Percentiles rank a stretch among this genome's conserved stretches.
Evolutionary conservation across 192 early-diverging fungal species (phyloP).

Genomic region (Tieghemiomyces parasiticus): DNA sequence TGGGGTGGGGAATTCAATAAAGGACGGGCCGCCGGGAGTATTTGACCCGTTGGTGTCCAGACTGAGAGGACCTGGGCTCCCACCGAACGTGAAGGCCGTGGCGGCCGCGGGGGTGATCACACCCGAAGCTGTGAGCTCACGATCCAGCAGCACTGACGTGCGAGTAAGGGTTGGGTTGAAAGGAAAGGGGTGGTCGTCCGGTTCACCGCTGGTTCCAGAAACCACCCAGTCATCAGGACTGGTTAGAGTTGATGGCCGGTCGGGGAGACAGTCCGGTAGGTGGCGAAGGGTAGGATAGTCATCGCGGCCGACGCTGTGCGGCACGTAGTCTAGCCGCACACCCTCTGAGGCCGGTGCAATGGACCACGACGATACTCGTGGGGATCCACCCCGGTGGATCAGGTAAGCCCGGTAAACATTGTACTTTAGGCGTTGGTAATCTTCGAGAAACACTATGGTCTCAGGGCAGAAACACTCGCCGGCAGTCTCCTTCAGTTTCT

Average conservation of each 20-base stretch:
- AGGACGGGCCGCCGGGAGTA: slow-evolving; percentile 1
- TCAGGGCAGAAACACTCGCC: slow-evolving; percentile 8
- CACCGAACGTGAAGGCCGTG: no score
- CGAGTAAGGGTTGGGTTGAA: neutral
- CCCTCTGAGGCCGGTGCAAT: neutral
- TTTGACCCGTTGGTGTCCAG: no score
- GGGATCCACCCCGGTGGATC: neutral
- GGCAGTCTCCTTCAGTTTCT: neutral
- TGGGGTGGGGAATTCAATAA: slow-evolving; percentile 10
- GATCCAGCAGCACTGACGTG: neutral
- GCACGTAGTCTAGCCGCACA: neutral
- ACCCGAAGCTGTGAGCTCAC: neutral
- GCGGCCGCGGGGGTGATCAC: neutral
- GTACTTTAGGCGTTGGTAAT: slow-evolving; percentile 10
- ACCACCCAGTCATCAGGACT: neutral
- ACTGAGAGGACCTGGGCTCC: no score
- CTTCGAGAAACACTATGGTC: slow-evolving; percentile 7
- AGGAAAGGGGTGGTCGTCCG: no score
- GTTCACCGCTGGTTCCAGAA: no score
- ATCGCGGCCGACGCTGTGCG: neutral
- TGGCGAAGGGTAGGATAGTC: no score
- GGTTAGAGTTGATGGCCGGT: neutral
- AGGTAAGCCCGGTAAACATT: slow-evolving; percentile 2
- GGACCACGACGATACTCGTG: neutral
- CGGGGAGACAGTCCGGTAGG: no score